These are phyloP conservation scores for Magnolia changhungtana DNA, from an alignment of 164 flowering plant species.

Conservation along the genomic window DNA sequence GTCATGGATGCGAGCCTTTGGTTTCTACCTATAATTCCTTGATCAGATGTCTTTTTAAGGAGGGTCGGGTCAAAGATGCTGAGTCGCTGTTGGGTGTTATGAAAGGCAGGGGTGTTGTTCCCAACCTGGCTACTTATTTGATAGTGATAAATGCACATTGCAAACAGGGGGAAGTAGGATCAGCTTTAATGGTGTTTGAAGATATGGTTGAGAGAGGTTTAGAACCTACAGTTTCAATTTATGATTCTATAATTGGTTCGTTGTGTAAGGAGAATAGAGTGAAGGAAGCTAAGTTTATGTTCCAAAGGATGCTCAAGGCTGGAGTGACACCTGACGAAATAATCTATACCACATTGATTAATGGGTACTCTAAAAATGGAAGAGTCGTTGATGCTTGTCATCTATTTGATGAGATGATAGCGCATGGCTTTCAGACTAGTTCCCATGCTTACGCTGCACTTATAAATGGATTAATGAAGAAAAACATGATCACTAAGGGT, in stretches of 20 bases:
- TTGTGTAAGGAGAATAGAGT: slow-evolving; percentile 42
- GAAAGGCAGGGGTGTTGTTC: slow-evolving; percentile 36
- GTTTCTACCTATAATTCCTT: slow-evolving; percentile 55
- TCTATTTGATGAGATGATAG: slow-evolving; percentile 49
- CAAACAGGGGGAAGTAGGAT: slow-evolving; percentile 35
- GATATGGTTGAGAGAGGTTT: slow-evolving; percentile 46
- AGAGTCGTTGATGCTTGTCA: slow-evolving; percentile 35
- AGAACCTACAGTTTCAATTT: slow-evolving; percentile 58
- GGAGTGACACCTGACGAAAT: slow-evolving; percentile 52
- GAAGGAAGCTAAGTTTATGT: slow-evolving; percentile 46
- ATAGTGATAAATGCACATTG: slow-evolving; percentile 46
- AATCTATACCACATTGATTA: slow-evolving; percentile 52
- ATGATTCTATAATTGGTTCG: slow-evolving; percentile 46
- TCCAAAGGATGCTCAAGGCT: slow-evolving; percentile 46
- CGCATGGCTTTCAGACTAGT: slow-evolving; percentile 37
- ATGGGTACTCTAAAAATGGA: slow-evolving; percentile 53
- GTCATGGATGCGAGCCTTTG: slow-evolving; percentile 37
- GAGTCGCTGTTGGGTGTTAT: slow-evolving; percentile 31
- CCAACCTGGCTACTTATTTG: slow-evolving; percentile 46
- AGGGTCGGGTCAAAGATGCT: slow-evolving; percentile 37
- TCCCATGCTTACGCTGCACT: slow-evolving; percentile 47
- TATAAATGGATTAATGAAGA: slow-evolving; percentile 54
- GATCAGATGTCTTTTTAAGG: slow-evolving; percentile 45
- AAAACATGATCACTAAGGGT: slow-evolving; percentile 45
- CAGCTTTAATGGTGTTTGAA: slow-evolving; percentile 36